Percentiles rank a stretch among this genome's conserved stretches.
phyloP scores from a whole-genome alignment of 176 grass and related monocot genomes.

The Pontederia paniculata region DNA sequence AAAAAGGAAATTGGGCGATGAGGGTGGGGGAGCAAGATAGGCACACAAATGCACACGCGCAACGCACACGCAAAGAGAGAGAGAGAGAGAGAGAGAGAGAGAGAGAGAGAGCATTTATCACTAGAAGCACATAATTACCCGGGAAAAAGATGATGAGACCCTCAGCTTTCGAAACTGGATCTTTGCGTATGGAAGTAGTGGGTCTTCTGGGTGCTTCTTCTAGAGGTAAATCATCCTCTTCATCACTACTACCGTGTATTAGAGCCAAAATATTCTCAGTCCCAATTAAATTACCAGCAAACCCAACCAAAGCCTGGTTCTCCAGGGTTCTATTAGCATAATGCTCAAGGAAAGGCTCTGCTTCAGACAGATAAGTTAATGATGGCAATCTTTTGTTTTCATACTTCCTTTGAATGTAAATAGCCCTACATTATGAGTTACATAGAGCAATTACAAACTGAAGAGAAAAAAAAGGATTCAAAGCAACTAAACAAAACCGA shows the following conservation, averaged over 20 bases:
- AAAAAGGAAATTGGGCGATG: no score
- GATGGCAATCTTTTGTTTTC: slow-evolving; percentile 60
- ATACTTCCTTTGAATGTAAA: slow-evolving; percentile 68
- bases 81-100: no score
- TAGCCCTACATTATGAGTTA: slow-evolving; percentile 66
- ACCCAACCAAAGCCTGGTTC: slow-evolving; percentile 83
- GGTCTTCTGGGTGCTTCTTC: slow-evolving; percentile 41
- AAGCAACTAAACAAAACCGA: slow-evolving; percentile 1
- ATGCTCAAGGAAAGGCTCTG: slow-evolving; percentile 91
- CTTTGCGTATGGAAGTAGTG: slow-evolving; percentile 22
- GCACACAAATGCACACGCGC: no score
- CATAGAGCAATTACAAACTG: slow-evolving; percentile 1
- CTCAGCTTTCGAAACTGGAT: slow-evolving; percentile 61
- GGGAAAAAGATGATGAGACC: slow-evolving; percentile 96
- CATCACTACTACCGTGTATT: slow-evolving; percentile 63
- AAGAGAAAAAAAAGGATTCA: slow-evolving; percentile 3
- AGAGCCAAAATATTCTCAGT: slow-evolving; percentile 81
- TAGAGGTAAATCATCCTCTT: slow-evolving; percentile 67
- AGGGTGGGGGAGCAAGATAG: no score
- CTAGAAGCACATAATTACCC: slow-evolving; percentile 30
- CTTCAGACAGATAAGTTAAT: slow-evolving; percentile 74
- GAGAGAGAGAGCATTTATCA: background rate
- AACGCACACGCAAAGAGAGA: no score
- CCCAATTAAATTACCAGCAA: slow-evolving; percentile 71
- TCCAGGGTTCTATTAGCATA: slow-evolving; percentile 64